Conservation (phyloP, 2,329 filamentous ascomycete species). For the Sclerotinia glacialis region DNA sequence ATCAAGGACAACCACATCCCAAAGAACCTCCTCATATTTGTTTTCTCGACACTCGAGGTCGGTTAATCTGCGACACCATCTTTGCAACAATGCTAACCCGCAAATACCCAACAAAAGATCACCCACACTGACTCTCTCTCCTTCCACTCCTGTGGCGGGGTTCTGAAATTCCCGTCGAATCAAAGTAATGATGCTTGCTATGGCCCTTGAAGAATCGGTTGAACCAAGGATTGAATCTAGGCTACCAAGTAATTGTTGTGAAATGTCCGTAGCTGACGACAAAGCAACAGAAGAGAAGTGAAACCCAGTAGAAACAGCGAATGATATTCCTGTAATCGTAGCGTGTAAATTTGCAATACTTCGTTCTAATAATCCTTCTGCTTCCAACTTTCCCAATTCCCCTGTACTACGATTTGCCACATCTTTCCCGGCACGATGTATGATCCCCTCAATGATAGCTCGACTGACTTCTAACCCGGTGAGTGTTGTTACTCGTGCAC, state of each 20-base stretch:
- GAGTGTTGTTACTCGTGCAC: slow-evolving; percentile 41
- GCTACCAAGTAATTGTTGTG: slow-evolving; percentile 56
- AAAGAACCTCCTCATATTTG: slow-evolving; percentile 56
- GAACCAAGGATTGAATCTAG: slow-evolving; percentile 65
- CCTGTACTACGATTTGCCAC: slow-evolving; percentile 37
- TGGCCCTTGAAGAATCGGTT: slow-evolving; percentile 66
- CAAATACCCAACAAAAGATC: slow-evolving; percentile 61
- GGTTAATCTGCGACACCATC: slow-evolving; percentile 51
- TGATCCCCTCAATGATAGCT: slow-evolving; percentile 41
- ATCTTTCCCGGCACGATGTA: slow-evolving; percentile 41
- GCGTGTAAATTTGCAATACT: slow-evolving; percentile 56
- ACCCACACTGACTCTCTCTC: slow-evolving; percentile 58
- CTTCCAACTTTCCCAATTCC: slow-evolving; percentile 50
- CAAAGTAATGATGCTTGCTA: slow-evolving; percentile 63
- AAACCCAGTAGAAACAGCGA: slow-evolving; percentile 61
- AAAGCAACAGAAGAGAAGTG: slow-evolving; percentile 56
- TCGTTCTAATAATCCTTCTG: slow-evolving; percentile 55
- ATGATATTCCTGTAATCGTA: slow-evolving; percentile 57
- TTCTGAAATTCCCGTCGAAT: slow-evolving; percentile 64
- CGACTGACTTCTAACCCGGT: slow-evolving; percentile 42
- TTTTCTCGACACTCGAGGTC: slow-evolving; percentile 50
- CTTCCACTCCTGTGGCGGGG: slow-evolving; percentile 56
- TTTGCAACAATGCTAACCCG: slow-evolving; percentile 60
- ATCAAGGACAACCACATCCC: slow-evolving; percentile 64
- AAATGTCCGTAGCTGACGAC: slow-evolving; percentile 53